These are phyloP conservation scores for Arachis hypogaea DNA, from an alignment of 306 rosid species.

Conservation along the genomic window DNA sequence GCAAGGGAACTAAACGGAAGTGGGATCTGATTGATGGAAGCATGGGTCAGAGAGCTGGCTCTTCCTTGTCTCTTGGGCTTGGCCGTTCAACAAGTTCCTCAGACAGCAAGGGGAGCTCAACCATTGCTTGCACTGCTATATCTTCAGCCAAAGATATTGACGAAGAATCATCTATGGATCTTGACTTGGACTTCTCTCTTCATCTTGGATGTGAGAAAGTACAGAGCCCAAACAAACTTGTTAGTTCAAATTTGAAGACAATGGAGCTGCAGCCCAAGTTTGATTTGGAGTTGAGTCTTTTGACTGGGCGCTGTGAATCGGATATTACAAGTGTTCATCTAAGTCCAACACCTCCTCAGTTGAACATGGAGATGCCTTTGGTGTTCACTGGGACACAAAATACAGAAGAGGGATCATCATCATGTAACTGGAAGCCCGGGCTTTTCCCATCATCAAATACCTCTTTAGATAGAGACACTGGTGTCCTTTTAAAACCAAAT, in stretches of 20 bases:
- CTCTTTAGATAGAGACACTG: constrained; percentile 40
- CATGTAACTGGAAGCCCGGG: constrained; percentile 62
- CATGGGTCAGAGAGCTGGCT: constrained; percentile 57
- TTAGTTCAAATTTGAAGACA: constrained; percentile 49
- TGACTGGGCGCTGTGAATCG: constrained; percentile 72
- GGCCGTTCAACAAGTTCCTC: constrained; percentile 80
- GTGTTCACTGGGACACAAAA: constrained; percentile 45
- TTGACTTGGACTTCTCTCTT: constrained; percentile 73
- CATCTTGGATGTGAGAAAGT: constrained; percentile 71
- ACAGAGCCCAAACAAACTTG: constrained; percentile 54
- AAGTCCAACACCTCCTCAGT: constrained; percentile 47
- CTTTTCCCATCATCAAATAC: constrained; percentile 46
- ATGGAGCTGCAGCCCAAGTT: constrained; percentile 56
- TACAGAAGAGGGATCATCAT: constrained; percentile 68
- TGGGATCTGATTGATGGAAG: constrained; percentile 65
- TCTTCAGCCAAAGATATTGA: constrained; percentile 90
- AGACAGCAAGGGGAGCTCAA: constrained; percentile 93
- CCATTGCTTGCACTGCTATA: constrained; percentile 77
- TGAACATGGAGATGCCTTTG: constrained; percentile 56
- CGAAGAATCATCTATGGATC: constrained; percentile 85
- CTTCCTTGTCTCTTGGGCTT: constrained; percentile 81
- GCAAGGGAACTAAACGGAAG: constrained; percentile 80
- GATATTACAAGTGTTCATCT: constrained; percentile 63
- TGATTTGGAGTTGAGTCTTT: constrained; percentile 85
- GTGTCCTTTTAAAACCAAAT: constrained; percentile 52